Base-by-base conservation (phyloP, 1,284 basidiomycete species). In the Puccinia brachypodii region DNA sequence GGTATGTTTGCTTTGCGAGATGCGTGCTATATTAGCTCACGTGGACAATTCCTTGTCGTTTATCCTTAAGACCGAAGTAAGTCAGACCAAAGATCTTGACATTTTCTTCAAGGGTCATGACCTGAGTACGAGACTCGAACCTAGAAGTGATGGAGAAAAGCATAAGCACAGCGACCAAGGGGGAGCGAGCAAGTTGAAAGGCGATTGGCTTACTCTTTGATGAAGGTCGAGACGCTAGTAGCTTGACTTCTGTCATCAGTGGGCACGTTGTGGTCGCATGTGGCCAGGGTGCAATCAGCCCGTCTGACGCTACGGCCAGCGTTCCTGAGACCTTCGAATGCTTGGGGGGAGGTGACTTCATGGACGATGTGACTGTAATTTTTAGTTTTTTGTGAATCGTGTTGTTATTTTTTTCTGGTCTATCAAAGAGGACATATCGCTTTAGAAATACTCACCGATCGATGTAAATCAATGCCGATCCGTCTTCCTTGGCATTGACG, bases 291-390 rank as follows among this genome's bases (percentile, higher is more conserved):
- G 87, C 95, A 97, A 87, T 98, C 95, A 60, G 94, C 92, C 82
- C 95, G 89, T 78, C 96, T 91, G 79, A 97, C 95, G 56, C 90
- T 89, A 82, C 95, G 91, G 56, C 90, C 90, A 76, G 96, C 94
- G 84, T 90, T 92, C 83, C 84, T 92, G 90, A 98, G 89, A 86
- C 95, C 95, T 87, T 97, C 95, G 85, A 98, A 98, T 0, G 95
- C 95, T 87, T 98, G 96, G 47, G 95, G 95, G 83, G 93, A 95
- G 25, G 96, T 97, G 76, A 98, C 95, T 89, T 97, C 95, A 85
- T 97, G 95, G 22, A 96, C 93, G 78, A 98, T 90, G 87, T 98
- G 95, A 79, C 95, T 95, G 83, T 25, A 68, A 79, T 50, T 76
- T 16, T 58, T 58, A 75, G n/a, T 83, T 28, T 58, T 58, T 25